A percentile compares a stretch with the other conserved stretches of the same genome.
These are phyloP conservation scores for Fusarium pseudograminearum DNA, from an alignment of 2,329 filamentous ascomycete species.

Conservation along the genomic window DNA sequence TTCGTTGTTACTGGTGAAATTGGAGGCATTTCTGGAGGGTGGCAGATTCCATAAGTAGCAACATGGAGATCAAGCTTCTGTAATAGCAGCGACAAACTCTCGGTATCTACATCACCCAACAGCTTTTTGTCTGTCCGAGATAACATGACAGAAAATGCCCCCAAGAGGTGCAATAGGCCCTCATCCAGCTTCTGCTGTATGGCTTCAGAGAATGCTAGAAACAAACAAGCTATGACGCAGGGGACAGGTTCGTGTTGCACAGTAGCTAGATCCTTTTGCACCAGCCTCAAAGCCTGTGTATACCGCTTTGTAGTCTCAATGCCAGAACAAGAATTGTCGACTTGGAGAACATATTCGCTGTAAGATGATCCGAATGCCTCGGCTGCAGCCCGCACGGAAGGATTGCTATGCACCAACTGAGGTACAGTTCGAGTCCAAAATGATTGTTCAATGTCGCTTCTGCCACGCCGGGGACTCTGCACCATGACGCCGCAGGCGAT, in stretches of 20 bases:
- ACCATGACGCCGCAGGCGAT: constrained; percentile 27
- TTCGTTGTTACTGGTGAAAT: not conserved
- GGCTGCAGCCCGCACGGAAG: constrained; percentile 34
- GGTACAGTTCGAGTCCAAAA: constrained; percentile 38
- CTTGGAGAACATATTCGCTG: constrained; percentile 29
- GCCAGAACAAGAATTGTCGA: not conserved
- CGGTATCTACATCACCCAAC: not conserved
- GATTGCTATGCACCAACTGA: constrained; percentile 30
- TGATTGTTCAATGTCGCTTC: constrained; percentile 21
- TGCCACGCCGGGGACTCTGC: constrained; percentile 30
- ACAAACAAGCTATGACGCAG: constrained; percentile 36
- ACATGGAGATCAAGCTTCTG: constrained; percentile 40
- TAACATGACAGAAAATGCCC: constrained; percentile 26
- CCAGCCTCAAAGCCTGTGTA: constrained; percentile 20
- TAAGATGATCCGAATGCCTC: constrained; percentile 37
- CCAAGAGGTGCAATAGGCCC: constrained; percentile 22
- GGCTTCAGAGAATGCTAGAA: constrained; percentile 26
- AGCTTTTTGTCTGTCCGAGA: not conserved
- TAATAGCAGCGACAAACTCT: constrained; percentile 21
- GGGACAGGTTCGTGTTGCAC: constrained; percentile 18
- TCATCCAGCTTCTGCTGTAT: constrained; percentile 30
- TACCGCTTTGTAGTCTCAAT: constrained; percentile 28
- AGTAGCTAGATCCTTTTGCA: constrained; percentile 32
- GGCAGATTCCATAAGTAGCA: constrained; percentile 29
- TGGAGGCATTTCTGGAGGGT: constrained; percentile 26